A percentile compares a stretch with the other conserved stretches of the same genome.
Evolutionary conservation across 306 rosid genomes (phyloP).

Genomic region (Corylus avellana): DNA sequence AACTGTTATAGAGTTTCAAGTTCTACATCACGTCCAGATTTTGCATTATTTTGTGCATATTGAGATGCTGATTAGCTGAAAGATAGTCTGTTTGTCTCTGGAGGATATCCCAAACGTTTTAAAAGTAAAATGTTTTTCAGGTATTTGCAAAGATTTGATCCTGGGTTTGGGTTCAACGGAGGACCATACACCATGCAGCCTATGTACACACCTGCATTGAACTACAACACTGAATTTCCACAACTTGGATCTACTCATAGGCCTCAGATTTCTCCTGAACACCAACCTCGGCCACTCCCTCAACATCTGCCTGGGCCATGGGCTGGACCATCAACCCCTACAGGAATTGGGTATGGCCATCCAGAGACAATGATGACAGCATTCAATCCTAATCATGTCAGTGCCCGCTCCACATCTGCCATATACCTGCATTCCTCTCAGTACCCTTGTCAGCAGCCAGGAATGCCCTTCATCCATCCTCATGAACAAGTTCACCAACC

Average conservation of each 20-base stretch:
- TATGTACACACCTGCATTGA: constrained; percentile 80
- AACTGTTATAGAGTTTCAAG: not conserved
- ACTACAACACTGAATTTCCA: constrained; percentile 94
- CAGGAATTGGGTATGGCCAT: constrained; percentile 85
- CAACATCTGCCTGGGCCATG: constrained; percentile 79
- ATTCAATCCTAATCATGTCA: constrained; percentile 74
- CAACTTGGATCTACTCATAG: constrained; percentile 87
- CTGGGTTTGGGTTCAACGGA: constrained; percentile 94
- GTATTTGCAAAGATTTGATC: constrained; percentile 96
- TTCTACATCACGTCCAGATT: not conserved
- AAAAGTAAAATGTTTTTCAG: constrained; percentile 42
- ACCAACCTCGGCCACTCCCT: constrained; percentile 70
- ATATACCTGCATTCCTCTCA: constrained; percentile 85
- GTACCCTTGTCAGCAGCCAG: constrained; percentile 86
- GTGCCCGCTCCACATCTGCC: constrained; percentile 62
- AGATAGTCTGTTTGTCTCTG: not conserved
- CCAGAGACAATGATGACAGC: constrained; percentile 77
- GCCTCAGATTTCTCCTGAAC: constrained; percentile 78
- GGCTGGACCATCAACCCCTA: constrained; percentile 66
- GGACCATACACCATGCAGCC: constrained; percentile 89
- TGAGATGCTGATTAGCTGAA: not conserved
- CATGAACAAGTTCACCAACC: constrained; percentile 85
- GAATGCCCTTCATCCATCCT: constrained; percentile 76
- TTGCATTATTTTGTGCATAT: not conserved
- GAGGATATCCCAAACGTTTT: not conserved